Evolutionary conservation across 768 basidiomycete species (phyloP), one percentile per base, ranked within the genome.

Genomic region (Amanita brunnescens): DNA sequence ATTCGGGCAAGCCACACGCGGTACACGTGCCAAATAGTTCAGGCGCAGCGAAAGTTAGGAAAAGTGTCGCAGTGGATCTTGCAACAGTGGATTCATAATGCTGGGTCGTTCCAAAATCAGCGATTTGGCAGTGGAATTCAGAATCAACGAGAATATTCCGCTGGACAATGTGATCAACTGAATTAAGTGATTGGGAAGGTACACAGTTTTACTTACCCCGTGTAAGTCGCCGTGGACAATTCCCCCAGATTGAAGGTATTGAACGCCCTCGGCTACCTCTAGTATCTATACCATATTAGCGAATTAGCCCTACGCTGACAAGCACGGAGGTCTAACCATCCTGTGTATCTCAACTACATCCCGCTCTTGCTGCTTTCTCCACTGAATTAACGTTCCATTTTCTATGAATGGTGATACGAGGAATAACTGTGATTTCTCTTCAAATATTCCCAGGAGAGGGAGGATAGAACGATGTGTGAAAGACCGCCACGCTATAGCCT

Each of bases 181-280:
- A 29, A 4, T 29, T 29, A n/a, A n/a, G n/a, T n/a, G n/a, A n/a
- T n/a, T n/a, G n/a, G n/a, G 26, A 29, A 29, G 26, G 26, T 29
- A 29, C 26, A 29, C 26, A 29, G 7, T 3, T 7, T 29, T 29
- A 29, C 26, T 29, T 7, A 47, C 46, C 3, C 46, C 46, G 30
- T 20, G 46, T 5, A 47, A 10, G 21, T 47, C 46, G 34, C 32
- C 46, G 16, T 47, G 46, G 10, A 35, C 20, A 10, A 47, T 23
- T 2, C 46, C 46, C 35, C 34, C 46, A 18, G 46, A 47, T 23
- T 47, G 46, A 18, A 47, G 10, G 21, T 47, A 47, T 18, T 35
- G 46, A 7, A 47, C 3, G 30, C 46, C 46, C 14, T 47, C 46
- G 6, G 46, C 46, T 20, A 47, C 46, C 16, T 47, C 32, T 29